Base-by-base conservation (phyloP, 2,329 filamentous ascomycete genomes). In the Passalora sequoiae region DNA sequence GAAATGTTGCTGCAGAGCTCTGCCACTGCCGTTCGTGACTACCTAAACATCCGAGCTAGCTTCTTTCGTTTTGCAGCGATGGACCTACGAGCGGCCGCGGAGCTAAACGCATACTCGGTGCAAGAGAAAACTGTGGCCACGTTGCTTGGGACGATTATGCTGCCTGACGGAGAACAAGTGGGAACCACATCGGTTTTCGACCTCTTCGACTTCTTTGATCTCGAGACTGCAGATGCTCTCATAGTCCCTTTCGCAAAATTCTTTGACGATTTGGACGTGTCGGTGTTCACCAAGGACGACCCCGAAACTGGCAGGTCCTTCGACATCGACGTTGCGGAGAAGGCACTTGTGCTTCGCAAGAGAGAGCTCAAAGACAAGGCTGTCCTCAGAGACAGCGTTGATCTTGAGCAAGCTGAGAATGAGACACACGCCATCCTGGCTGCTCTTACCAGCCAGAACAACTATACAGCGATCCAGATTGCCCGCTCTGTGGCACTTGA, bases 171-270 rank as follows among this genome's bases (percentile, higher is more conserved):
- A 36, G 78, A 86, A 41, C 71, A 80, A 4, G 70, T 84, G 27
- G 69, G 73, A 20, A 84, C 88, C 45, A 76, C 83, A 1, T 89
- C 85, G 3, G 77, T 97, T 5, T 95, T 97, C 59, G 89, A 96
- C 53, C 75, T 97, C 16, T 92, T 94, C 57, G 92, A 98, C 66
- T 97, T 97, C 58, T 77, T 92, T 62, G 81, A 86, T 48, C 65
- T 84, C 8, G 73, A 78, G 36, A 71, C 81, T 28, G 65, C 68
- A 1, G 63, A 65, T 44, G 60, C 74, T 2, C 64, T 76, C 2
- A 55, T 79, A 81, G 4, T 68, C 12, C 35, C 45, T n/a, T 43
- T 48, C 19, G 50, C 85, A 15, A 67, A 71, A 29, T 77, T 77
- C 48, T 83, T 89, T 48, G 69, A 70, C 13, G 80, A 81, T 30